These are phyloP conservation scores for Rhipidocladum racemiflorum DNA, from an alignment of 176 grass and related monocot genomes.

Conservation along the genomic window DNA sequence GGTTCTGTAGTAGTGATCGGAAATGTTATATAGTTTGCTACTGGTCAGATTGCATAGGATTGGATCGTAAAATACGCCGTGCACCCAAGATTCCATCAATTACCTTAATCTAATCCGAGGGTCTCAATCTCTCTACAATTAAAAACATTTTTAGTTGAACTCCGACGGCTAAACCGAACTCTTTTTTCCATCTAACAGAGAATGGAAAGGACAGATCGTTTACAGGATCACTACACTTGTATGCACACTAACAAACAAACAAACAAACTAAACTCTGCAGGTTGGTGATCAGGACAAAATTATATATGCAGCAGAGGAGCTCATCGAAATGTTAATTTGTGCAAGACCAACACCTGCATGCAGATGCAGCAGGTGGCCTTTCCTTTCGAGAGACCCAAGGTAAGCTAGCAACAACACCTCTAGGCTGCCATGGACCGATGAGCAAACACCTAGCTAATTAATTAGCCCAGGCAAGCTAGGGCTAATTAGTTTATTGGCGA, in stretches of 20 bases:
- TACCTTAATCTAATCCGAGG: constrained; percentile 7
- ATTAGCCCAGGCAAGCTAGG: not conserved
- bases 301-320: too few relatives aligned
- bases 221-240: not conserved
- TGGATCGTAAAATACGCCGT: not conserved
- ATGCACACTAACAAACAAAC: not conserved
- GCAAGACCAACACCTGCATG: not conserved
- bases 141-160: not conserved
- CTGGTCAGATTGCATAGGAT: not conserved
- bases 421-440: not conserved
- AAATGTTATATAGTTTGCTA: not conserved
- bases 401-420: not conserved
- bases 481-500: constrained; percentile 7
- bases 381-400: not conserved
- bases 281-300: not conserved
- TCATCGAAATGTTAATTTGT: not conserved
- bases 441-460: not conserved
- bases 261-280: too few relatives aligned
- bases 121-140: constrained; percentile 10
- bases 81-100: constrained; percentile 3
- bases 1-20: too few relatives aligned
- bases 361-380: not conserved
- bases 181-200: not conserved
- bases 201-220: not conserved
- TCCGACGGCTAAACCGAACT: not conserved